Evolutionary conservation across 2,329 filamentous ascomycete species (phyloP).

Genomic region (Onygenales sp.): DNA sequence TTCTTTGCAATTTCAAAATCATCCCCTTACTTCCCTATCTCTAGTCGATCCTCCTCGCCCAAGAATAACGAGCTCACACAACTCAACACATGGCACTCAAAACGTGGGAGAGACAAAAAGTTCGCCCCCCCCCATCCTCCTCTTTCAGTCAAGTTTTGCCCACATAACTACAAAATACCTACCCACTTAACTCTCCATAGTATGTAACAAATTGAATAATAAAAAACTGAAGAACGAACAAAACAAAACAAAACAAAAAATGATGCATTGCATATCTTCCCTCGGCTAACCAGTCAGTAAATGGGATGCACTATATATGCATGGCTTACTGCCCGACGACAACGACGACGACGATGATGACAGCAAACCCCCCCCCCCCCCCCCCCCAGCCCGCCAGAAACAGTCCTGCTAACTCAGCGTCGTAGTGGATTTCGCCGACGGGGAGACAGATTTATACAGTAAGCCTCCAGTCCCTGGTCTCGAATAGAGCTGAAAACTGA

Average conservation of each 20-base stretch:
- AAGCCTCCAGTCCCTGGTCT: constrained; percentile 36
- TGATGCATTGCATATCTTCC: background rate
- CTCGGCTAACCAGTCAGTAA: too few relatives aligned
- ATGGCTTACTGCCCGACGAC: constrained; percentile 1
- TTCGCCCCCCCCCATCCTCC: too few relatives aligned
- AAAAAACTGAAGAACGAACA: background rate
- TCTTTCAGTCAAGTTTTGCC: too few relatives aligned
- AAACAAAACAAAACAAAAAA: background rate
- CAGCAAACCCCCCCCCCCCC: background rate
- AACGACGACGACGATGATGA: background rate
- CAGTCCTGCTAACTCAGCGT: background rate
- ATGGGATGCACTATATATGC: background rate
- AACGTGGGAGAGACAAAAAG: too few relatives aligned
- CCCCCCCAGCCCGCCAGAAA: background rate
- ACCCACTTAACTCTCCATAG: background rate
- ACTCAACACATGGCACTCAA: too few relatives aligned
- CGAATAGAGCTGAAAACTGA: background rate
- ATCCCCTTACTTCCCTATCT: too few relatives aligned
- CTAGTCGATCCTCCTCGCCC: too few relatives aligned
- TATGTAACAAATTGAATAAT: background rate
- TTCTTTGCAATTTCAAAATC: too few relatives aligned
- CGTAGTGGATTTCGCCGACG: constrained; percentile 24
- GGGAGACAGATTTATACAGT: constrained; percentile 56
- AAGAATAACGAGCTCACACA: too few relatives aligned
- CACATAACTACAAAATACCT: too few relatives aligned